Evolutionary conservation across 2,329 filamentous ascomycete species (phyloP), one percentile per base, ranked within the genome.

Genomic region (Aureobasidium sp.): DNA sequence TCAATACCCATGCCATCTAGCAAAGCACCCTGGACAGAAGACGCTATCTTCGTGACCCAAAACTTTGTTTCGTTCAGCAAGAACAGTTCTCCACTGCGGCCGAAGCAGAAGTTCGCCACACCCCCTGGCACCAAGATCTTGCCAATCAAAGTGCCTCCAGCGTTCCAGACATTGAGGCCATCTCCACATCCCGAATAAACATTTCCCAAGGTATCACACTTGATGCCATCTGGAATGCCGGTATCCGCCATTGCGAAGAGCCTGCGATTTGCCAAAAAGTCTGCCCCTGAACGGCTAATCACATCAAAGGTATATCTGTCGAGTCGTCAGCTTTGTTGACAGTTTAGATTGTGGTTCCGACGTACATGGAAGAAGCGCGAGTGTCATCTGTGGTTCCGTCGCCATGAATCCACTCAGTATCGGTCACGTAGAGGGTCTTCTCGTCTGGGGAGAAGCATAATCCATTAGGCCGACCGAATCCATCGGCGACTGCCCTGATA

Each of bases 391-490:
- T 70, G n/a, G 73, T 68, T 0, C 63, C 72, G n/a, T 71, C 34
- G 25, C 61, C 58, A 42, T 58, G 67, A 8, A 64, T 63, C 6
- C 71, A 68, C 1, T 79, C 80, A 0, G 75, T 79, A 59, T 83
- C 79, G 17, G 77, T 74, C 1, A 82, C 64, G 55, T 83, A 82
- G 1, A 74, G 68, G 16, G 73, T 64, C 3, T 62, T 63, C 5
- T 76, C 75, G 52, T 75, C 71, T 0, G 76, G 78, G 0, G 75
- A 78, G 58, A 81, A 81, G 0, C 71, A 71, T 32, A 82, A 63
- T 6, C 79, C 79, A 52, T 83, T 83, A 0, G 77, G 77, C 39
- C 73, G 66, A 0, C 60, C 67, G 50, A 83, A 78, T 0, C 72
- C 77, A 56, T 82, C 79, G 0, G 79, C 79, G 4, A 79, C 78